Conservation (phyloP, 1,284 basidiomycete species). For the Puccinia polysora region DNA sequence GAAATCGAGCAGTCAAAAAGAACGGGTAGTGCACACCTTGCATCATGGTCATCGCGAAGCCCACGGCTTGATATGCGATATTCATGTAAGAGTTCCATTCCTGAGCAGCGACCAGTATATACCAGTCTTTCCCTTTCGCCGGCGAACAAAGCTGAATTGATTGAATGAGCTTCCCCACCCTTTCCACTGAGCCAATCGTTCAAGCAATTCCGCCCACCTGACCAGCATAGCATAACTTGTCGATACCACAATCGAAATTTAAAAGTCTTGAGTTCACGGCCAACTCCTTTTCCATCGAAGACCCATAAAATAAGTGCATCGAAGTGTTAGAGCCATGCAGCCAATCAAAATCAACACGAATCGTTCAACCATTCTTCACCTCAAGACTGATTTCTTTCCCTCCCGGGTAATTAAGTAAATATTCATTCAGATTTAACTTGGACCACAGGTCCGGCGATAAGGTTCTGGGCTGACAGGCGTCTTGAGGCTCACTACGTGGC, state of each 20-base stretch:
- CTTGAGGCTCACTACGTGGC: neutral
- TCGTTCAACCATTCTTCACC: neutral
- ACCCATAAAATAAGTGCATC: neutral
- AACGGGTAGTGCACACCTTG: too few species aligned
- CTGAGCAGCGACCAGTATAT: constrained; percentile 39
- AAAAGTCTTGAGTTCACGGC: constrained; percentile 1
- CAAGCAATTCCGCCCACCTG: constrained; percentile 13
- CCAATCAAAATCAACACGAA: neutral
- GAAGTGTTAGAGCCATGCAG: neutral
- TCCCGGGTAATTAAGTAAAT: constrained; percentile 27
- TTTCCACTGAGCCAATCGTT: neutral
- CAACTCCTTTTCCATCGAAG: constrained; percentile 12
- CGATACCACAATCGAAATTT: constrained; percentile 42
- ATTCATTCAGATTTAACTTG: constrained; percentile 20
- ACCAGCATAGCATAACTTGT: constrained; percentile 25
- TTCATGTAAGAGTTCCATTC: constrained; percentile 43
- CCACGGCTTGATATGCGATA: constrained; percentile 34
- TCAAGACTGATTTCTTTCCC: constrained; percentile 14
- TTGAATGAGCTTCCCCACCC: neutral
- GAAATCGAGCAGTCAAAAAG: too few species aligned
- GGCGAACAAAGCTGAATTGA: constrained; percentile 24
- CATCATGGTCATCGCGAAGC: constrained; percentile 42
- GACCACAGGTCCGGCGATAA: constrained; percentile 14
- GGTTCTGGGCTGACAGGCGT: constrained; percentile 7
- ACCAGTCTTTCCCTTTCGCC: constrained; percentile 40